A percentile compares a stretch with the other conserved stretches of the same genome.
Conservation (phyloP, 2,329 filamentous ascomycete genomes). For the Beauveria rudraprayagi region DNA sequence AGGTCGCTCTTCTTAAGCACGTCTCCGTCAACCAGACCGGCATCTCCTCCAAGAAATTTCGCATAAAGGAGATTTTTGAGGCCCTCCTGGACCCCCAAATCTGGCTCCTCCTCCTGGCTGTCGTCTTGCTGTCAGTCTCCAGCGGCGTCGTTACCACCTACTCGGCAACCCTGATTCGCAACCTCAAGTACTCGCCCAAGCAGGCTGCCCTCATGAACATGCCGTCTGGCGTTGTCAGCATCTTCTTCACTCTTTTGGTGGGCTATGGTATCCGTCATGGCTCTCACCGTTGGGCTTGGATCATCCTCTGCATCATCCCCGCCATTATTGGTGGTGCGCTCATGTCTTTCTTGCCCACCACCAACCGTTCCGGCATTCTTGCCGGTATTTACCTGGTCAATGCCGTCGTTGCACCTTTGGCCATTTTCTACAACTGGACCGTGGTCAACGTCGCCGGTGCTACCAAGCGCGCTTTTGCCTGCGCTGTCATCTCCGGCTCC, state of each 20-base stretch:
- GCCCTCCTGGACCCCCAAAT: slow-evolving; percentile 43
- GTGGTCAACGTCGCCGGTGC: slow-evolving; percentile 43
- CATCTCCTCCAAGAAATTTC: slow-evolving; percentile 46
- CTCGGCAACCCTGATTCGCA: slow-evolving; percentile 43
- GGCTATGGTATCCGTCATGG: slow-evolving; percentile 38
- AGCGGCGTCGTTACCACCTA: slow-evolving; percentile 47
- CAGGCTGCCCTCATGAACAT: slow-evolving; percentile 45
- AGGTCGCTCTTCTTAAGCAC: slow-evolving; percentile 42
- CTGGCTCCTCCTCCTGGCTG: slow-evolving; percentile 40
- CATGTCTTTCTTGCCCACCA: slow-evolving; percentile 43
- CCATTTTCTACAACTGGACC: slow-evolving; percentile 40
- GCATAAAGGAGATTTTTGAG: slow-evolving; percentile 43
- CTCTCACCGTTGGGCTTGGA: slow-evolving; percentile 43
- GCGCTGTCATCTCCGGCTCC: slow-evolving; percentile 39
- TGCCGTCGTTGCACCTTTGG: slow-evolving; percentile 37
- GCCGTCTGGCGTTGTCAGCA: slow-evolving; percentile 44
- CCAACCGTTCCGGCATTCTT: slow-evolving; percentile 37
- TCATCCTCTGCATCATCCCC: slow-evolving; percentile 39
- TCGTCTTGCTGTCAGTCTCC: slow-evolving; percentile 42
- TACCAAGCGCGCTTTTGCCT: slow-evolving; percentile 44
- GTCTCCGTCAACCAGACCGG: slow-evolving; percentile 52
- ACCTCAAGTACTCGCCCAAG: slow-evolving; percentile 37
- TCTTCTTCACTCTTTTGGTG: slow-evolving; percentile 42
- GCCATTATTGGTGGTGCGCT: slow-evolving; percentile 41
- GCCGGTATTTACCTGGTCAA: slow-evolving; percentile 45